phyloP scores from a whole-genome alignment of 2,329 filamentous ascomycete species.

The Epichloe uncinata region DNA sequence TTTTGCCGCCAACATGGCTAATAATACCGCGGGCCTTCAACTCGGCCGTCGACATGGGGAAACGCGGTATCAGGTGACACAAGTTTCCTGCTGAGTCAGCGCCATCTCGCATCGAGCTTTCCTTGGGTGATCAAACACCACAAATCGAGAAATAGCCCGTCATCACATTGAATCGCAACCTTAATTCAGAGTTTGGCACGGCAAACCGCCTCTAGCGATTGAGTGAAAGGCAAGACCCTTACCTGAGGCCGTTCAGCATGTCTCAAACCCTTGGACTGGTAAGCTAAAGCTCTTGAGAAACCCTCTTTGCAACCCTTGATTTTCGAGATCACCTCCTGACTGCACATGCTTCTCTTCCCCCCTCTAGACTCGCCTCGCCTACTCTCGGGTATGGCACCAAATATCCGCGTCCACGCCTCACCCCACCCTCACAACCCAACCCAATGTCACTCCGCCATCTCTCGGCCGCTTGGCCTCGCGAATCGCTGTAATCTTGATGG shows the following conservation, averaged over 20 bases:
- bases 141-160: background rate
- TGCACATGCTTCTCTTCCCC: background rate
- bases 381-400: slow-evolving; percentile 90
- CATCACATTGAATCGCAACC: background rate
- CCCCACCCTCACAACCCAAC: slow-evolving; percentile 44
- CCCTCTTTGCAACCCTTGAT: background rate
- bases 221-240: slow-evolving; percentile 8
- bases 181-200: background rate
- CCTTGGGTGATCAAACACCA: background rate
- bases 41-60: background rate
- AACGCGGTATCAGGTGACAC: slow-evolving; percentile 2
- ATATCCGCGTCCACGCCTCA: slow-evolving; percentile 58
- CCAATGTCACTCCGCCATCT: slow-evolving; percentile 53
- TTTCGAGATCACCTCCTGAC: background rate
- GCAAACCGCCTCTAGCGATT: background rate
- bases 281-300: slow-evolving; percentile 15
- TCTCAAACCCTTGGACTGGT: slow-evolving; percentile 70
- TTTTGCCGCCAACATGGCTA: background rate
- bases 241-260: slow-evolving; percentile 36
- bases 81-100: slow-evolving; percentile 3
- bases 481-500: slow-evolving; percentile 83
- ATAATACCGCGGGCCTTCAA: background rate
- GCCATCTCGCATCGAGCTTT: background rate
- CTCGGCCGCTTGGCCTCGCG: slow-evolving; percentile 79
- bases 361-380: slow-evolving; percentile 78